Conservation (phyloP, 306 rosid species). For the Crotalaria pallida region DNA sequence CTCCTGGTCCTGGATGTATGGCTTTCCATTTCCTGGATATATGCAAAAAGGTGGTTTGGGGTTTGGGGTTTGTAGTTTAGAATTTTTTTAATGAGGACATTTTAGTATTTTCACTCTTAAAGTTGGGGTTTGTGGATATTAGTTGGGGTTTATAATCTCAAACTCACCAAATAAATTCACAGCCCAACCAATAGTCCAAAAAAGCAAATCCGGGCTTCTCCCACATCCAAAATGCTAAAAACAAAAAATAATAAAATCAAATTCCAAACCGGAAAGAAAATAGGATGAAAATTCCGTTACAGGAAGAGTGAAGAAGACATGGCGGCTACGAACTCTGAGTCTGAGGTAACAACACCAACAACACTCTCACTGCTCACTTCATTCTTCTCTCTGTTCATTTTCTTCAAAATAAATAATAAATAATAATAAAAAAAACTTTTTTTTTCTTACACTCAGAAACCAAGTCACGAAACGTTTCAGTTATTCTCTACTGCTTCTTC, state of each 20-base stretch:
- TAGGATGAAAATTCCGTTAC: not conserved
- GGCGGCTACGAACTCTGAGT: conserved; percentile 22
- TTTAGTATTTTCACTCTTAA: too few species aligned
- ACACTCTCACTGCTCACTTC: not conserved
- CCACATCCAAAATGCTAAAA: not conserved
- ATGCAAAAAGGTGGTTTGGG: too few species aligned
- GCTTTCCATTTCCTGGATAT: too few species aligned
- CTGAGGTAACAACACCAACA: not conserved
- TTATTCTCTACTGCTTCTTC: conserved; percentile 42
- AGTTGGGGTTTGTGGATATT: too few species aligned
- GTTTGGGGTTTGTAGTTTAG: too few species aligned
- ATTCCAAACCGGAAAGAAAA: not conserved
- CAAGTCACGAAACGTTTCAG: conserved; percentile 42
- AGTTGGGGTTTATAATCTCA: too few species aligned
- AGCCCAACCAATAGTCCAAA: too few species aligned
- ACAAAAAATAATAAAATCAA: not conserved
- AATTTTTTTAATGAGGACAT: too few species aligned
- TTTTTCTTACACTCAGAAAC: conserved; percentile 28
- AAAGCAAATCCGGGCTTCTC: not conserved
- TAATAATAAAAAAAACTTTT: too few species aligned
- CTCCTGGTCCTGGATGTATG: too few species aligned
- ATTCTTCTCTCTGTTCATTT: not conserved
- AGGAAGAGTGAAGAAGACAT: not conserved
- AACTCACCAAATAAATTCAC: too few species aligned
- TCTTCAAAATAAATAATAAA: not conserved